phyloP scores from a whole-genome alignment of 1,284 basidiomycete species.

The Veloporphyrellus conicus region DNA sequence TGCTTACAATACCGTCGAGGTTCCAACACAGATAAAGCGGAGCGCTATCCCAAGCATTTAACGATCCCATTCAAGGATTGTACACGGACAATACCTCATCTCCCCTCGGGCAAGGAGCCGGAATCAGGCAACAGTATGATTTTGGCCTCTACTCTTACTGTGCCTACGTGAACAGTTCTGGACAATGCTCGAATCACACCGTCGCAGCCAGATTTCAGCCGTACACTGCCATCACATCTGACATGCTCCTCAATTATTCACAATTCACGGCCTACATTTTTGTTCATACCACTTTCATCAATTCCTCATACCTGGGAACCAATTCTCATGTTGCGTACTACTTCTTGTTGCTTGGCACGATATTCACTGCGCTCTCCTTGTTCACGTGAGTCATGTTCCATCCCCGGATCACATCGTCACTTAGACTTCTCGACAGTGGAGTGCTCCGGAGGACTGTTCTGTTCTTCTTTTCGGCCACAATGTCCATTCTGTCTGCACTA shows the following conservation, averaged over 20 bases:
- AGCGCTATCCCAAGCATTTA: slow-evolving; percentile 47
- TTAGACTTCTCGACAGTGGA: slow-evolving; percentile 44
- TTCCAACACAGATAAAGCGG: slow-evolving; percentile 36
- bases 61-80: slow-evolving; percentile 59
- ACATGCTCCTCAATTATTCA: slow-evolving; percentile 63
- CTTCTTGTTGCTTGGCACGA: slow-evolving; percentile 67
- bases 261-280: slow-evolving; percentile 55
- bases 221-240: slow-evolving; percentile 54
- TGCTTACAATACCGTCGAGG: slow-evolving; percentile 8
- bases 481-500: slow-evolving; percentile 56
- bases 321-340: slow-evolving; percentile 70
- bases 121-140: slow-evolving; percentile 66
- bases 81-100: slow-evolving; percentile 64
- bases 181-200: slow-evolving; percentile 61
- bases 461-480: slow-evolving; percentile 63
- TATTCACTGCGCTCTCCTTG: slow-evolving; percentile 60
- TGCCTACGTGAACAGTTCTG: slow-evolving; percentile 59
- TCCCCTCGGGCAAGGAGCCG: slow-evolving; percentile 53
- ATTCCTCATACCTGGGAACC: slow-evolving; percentile 58
- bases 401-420: slow-evolving; percentile 6
- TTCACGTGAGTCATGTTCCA: slow-evolving; percentile 43
- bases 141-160: slow-evolving; percentile 78
- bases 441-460: slow-evolving; percentile 59
- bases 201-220: slow-evolving; percentile 58
- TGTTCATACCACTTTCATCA: slow-evolving; percentile 49